Evolutionary conservation across 768 basidiomycete species (phyloP).

Genomic region (Termitomyces sp.): DNA sequence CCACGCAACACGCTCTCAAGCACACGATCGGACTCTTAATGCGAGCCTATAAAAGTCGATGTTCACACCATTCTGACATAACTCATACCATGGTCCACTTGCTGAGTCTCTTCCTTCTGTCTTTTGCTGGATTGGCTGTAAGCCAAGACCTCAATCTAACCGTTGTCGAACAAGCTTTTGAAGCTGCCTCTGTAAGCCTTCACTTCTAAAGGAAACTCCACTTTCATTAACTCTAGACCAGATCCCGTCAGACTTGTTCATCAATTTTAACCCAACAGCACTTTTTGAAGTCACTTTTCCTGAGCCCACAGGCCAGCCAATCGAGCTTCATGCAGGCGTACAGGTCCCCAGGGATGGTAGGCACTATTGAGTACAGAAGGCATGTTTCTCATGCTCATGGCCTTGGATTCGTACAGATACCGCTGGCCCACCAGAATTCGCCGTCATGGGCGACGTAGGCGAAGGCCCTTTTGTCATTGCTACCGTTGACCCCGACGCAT

Average conservation of each 20-base stretch:
- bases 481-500: conserved; percentile 44
- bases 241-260: conserved; percentile 25
- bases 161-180: conserved; percentile 19
- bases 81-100: conserved; percentile 5
- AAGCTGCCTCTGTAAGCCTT: conserved; percentile 18
- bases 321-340: conserved; percentile 29
- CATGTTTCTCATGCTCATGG: neutral
- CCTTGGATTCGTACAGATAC: conserved; percentile 22
- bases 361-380: neutral
- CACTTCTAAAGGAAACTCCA: neutral
- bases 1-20: neutral
- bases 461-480: conserved; percentile 43
- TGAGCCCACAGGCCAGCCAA: conserved; percentile 17
- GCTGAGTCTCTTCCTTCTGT: conserved; percentile 5
- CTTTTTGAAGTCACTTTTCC: conserved; percentile 31
- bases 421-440: conserved; percentile 29
- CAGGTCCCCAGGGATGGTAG: conserved; percentile 28
- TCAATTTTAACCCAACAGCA: conserved; percentile 28
- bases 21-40: neutral
- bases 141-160: conserved; percentile 19
- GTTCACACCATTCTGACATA: neutral
- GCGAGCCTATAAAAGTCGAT: neutral
- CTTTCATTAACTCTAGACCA: conserved; percentile 4
- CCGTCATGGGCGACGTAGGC: conserved; percentile 17
- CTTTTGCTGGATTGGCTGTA: conserved; percentile 9